These are phyloP conservation scores for Porphyra umbilicalis DNA, from an alignment of 31 red algal genomes.

Conservation along the genomic window DNA sequence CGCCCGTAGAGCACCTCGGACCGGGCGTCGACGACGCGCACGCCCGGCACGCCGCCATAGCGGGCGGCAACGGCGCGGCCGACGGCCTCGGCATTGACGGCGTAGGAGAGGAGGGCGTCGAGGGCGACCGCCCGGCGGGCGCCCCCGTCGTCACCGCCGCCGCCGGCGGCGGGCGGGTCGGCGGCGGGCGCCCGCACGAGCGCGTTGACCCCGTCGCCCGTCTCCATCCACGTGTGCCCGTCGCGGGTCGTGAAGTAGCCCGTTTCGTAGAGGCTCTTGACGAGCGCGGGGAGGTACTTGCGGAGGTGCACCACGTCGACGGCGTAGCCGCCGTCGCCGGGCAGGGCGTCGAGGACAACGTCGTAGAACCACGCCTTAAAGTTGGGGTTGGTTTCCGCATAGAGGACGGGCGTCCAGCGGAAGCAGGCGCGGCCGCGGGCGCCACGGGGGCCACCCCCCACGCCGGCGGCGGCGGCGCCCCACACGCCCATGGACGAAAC, in stretches of 20 bases:
- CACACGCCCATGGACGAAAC: background rate
- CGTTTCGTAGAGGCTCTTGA: conserved; percentile 66
- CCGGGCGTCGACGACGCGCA: conserved; percentile 19
- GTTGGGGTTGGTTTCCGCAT: conserved; percentile 81
- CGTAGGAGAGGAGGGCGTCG: conserved; percentile 54
- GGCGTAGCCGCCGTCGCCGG: conserved; percentile 23
- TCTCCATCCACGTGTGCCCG: conserved; percentile 91
- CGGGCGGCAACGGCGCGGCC: conserved; percentile 10
- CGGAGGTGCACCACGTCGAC: conserved; percentile 50
- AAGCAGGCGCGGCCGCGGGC: too few species aligned
- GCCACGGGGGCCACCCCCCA: background rate
- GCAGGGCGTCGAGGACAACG: conserved; percentile 52
- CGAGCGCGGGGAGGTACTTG: conserved; percentile 43
- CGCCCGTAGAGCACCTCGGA: conserved; percentile 32
- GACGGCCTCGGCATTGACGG: conserved; percentile 51
- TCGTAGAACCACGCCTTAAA: conserved; percentile 89
- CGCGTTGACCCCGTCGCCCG: conserved; percentile 51
- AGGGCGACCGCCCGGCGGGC: conserved; percentile 7
- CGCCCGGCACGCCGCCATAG: conserved; percentile 4
- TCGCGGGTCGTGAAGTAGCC: conserved; percentile 59
- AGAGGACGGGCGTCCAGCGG: conserved; percentile 14
- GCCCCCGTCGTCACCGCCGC: conserved; percentile 15
- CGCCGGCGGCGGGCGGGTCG: conserved; percentile 10
- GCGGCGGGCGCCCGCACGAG: conserved; percentile 3
- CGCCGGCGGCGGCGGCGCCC: background rate